A percentile compares a stretch with the other conserved stretches of the same genome.
Evolutionary conservation across 139 green algal species (phyloP).

Genomic region (Deuterostichococcus epilithicus): DNA sequence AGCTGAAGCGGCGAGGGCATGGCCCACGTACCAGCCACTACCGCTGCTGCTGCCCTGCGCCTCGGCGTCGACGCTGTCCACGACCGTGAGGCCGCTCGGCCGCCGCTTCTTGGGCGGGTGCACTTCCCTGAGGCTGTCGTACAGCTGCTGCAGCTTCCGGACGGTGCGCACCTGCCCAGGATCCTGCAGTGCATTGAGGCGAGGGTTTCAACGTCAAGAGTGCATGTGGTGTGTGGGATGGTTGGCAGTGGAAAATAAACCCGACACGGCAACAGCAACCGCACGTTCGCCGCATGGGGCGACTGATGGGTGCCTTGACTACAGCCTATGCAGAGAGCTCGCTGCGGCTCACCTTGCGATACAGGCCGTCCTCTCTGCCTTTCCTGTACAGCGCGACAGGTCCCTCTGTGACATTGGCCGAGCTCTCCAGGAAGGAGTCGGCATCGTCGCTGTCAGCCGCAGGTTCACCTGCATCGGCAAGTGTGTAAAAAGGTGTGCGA

Average conservation of each 20-base stretch:
- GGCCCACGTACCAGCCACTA: neutral
- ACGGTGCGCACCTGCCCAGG: constrained; percentile 68
- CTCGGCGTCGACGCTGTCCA: constrained; percentile 31
- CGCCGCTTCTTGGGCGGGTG: constrained; percentile 3
- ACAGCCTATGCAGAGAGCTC: too few species aligned
- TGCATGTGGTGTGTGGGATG: too few species aligned
- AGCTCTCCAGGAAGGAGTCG: neutral
- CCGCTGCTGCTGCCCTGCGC: neutral
- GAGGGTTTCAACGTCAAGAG: too few species aligned
- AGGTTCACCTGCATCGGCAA: neutral
- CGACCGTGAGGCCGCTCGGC: constrained; percentile 44
- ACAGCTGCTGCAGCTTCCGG: constrained; percentile 60
- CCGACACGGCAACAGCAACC: too few species aligned
- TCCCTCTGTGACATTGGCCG: neutral
- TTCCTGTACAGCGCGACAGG: neutral
- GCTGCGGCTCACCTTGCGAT: neutral
- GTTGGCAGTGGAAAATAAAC: too few species aligned
- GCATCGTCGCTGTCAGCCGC: neutral
- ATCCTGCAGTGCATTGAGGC: constrained; percentile 46
- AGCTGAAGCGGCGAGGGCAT: constrained; percentile 6
- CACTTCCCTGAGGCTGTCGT: constrained; percentile 33
- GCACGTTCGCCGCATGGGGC: too few species aligned
- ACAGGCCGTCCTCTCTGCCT: neutral
- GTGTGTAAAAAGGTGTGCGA: neutral
- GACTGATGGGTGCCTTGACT: too few species aligned